phyloP scores from a whole-genome alignment of 2,329 filamentous ascomycete genomes.

The Botrytis hyacinthi region DNA sequence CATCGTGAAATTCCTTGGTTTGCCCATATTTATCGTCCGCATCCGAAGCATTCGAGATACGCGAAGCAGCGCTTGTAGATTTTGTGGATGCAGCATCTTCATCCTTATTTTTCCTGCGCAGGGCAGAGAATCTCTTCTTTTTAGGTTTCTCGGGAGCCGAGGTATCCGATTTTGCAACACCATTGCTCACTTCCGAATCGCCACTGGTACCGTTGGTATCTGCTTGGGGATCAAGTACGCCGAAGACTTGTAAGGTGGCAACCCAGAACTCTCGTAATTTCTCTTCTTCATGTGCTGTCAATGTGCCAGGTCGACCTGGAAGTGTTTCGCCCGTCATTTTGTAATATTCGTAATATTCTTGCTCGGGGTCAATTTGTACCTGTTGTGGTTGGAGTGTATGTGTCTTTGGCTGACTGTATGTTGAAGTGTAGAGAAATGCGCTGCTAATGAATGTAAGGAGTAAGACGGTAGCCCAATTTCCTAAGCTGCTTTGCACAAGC shows the following conservation, averaged over 20 bases:
- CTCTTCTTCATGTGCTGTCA: slow-evolving; percentile 84
- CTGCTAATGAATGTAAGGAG: slow-evolving; percentile 22
- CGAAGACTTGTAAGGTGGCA: slow-evolving; percentile 72
- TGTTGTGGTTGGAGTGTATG: neutral
- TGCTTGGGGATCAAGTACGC: slow-evolving; percentile 49
- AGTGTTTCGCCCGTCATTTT: slow-evolving; percentile 48
- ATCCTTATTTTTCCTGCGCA: slow-evolving; percentile 60
- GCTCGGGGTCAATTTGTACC: slow-evolving; percentile 16
- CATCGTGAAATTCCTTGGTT: slow-evolving; percentile 80
- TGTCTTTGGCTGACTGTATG: slow-evolving; percentile 10
- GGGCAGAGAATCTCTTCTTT: slow-evolving; percentile 71
- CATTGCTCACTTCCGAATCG: slow-evolving; percentile 27
- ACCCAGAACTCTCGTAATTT: slow-evolving; percentile 89
- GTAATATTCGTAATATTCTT: slow-evolving; percentile 23
- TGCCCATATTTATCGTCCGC: slow-evolving; percentile 90
- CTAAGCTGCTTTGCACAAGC: slow-evolving; percentile 15
- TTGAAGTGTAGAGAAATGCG: slow-evolving; percentile 23
- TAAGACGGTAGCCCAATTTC: slow-evolving; percentile 13
- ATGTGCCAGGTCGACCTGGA: slow-evolving; percentile 76
- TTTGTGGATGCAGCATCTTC: slow-evolving; percentile 47
- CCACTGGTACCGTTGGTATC: slow-evolving; percentile 35
- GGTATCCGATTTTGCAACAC: slow-evolving; percentile 29
- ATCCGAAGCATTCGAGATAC: slow-evolving; percentile 39
- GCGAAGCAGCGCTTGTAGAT: slow-evolving; percentile 27
- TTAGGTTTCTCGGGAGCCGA: slow-evolving; percentile 56